These are phyloP conservation scores for Salix brachista DNA, from an alignment of 345 rosid genomes.

Conservation along the genomic window DNA sequence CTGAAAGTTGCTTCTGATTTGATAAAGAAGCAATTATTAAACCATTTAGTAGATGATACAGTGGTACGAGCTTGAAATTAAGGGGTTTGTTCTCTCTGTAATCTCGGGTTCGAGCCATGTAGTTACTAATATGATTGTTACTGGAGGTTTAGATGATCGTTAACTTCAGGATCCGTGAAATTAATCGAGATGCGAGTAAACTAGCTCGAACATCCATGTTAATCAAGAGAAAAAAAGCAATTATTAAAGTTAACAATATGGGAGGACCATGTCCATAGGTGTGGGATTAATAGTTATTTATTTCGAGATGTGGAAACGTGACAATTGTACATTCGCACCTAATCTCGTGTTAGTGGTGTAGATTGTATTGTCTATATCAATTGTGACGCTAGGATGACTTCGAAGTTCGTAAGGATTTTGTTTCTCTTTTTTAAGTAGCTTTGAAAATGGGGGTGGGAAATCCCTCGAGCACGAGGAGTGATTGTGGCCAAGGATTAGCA, in stretches of 20 bases:
- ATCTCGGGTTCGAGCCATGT: too few species aligned
- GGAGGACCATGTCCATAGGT: constrained; percentile 32
- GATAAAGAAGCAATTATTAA: not conserved
- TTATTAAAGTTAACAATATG: constrained; percentile 23
- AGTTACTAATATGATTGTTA: too few species aligned
- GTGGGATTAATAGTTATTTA: not conserved
- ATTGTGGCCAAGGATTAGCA: not conserved
- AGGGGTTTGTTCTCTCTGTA: too few species aligned
- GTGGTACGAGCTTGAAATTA: too few species aligned
- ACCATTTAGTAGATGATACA: too few species aligned
- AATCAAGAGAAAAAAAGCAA: not conserved
- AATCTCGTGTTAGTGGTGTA: not conserved
- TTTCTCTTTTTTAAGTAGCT: not conserved
- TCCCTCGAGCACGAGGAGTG: not conserved
- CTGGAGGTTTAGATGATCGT: too few species aligned
- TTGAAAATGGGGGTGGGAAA: not conserved
- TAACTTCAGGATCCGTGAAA: too few species aligned
- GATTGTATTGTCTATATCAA: not conserved
- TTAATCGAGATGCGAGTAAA: too few species aligned
- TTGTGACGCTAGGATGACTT: constrained; percentile 12
- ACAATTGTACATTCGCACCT: not conserved
- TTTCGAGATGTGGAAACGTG: not conserved
- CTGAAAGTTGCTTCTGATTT: constrained; percentile 7
- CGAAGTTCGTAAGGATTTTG: not conserved
- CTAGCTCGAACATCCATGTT: too few species aligned